These are phyloP conservation scores for Fusarium denticulatum DNA, from an alignment of 2,329 filamentous ascomycete genomes.

Conservation along the genomic window DNA sequence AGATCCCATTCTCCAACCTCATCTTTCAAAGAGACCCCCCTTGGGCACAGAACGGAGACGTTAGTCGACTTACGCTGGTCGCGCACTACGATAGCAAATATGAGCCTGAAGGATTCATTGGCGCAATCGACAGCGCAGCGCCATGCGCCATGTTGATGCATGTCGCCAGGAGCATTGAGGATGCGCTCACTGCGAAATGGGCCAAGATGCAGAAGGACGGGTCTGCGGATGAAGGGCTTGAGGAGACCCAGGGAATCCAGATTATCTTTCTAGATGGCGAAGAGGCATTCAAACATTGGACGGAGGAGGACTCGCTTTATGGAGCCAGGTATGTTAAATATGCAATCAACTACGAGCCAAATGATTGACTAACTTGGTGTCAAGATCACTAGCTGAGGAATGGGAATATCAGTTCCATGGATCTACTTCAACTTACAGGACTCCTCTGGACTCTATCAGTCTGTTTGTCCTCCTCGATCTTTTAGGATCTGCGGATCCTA, in stretches of 20 bases:
- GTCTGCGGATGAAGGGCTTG: slow-evolving; percentile 63
- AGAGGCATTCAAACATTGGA: slow-evolving; percentile 89
- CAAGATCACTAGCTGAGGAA: slow-evolving; percentile 75
- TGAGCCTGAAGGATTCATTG: slow-evolving; percentile 85
- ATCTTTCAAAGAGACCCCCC: slow-evolving; percentile 90
- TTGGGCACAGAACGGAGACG: slow-evolving; percentile 77
- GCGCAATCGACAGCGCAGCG: slow-evolving; percentile 91
- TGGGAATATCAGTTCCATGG: slow-evolving; percentile 81
- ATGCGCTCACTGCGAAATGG: slow-evolving; percentile 85
- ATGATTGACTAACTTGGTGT: not conserved
- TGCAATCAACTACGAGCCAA: not conserved
- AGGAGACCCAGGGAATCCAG: slow-evolving; percentile 85
- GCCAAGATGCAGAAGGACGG: slow-evolving; percentile 72
- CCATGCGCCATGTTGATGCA: slow-evolving; percentile 96
- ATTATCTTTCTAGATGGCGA: slow-evolving; percentile 92
- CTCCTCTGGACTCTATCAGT: slow-evolving; percentile 79
- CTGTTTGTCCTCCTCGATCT: slow-evolving; percentile 94
- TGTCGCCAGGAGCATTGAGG: slow-evolving; percentile 81
- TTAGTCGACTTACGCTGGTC: slow-evolving; percentile 83
- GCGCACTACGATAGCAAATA: slow-evolving; percentile 94
- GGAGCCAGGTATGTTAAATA: slow-evolving; percentile 74
- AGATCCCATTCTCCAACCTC: slow-evolving; percentile 87
- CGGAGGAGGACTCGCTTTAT: slow-evolving; percentile 84
- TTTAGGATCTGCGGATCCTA: slow-evolving; percentile 75
- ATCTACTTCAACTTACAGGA: slow-evolving; percentile 78